Base-by-base conservation (phyloP, 768 basidiomycete species). In the Lentinula detonsa region DNA sequence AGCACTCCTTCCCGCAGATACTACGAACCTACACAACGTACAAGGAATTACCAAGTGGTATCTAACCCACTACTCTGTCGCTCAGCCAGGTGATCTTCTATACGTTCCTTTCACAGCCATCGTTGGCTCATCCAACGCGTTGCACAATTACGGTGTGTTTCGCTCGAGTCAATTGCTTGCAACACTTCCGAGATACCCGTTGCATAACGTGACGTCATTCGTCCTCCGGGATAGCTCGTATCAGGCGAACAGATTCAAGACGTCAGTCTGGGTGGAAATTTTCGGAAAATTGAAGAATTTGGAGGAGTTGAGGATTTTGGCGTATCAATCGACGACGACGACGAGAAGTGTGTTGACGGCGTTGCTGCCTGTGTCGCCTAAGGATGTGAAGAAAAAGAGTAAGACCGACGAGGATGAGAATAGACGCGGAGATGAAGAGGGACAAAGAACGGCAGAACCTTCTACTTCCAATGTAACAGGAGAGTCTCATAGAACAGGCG, bases 61-160 rank as follows among this genome's bases (percentile, higher is more conserved):
- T 33, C n/a, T 60, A 37, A 60, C 59, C 1, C 59, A 60, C 31
- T 60, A 50, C 28, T 49, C 48, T 37, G 50, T 52, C 3, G 50
- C 50, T 39, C 48, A 60, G 28, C 48, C 59, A 39, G 59, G 21
- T 16, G 48, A 60, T 35, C 28, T 51, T 7, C n/a, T 60, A 21
- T 60, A 60, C 34, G 49, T 42, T 13, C 59, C 59, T 10, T 60
- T 60, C 35, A 52, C 45, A 15, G 59, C 50, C 5, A 33, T 60
- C 16, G 50, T 50, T 34, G 35, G 59, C 2, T 51, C 59, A 33
- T 34, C 39, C 16, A 33, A 54, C 28, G 39, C 59, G 5, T 37
- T 60, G 16, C 50, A 60, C 40, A 60, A 31, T 34, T 60, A 60
- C 11, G 59, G 59, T 16, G 50, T 60, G 23, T 60, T 42, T 23